Conservation (phyloP, 164 flowering plant genomes). For the Aristolochia californica region DNA sequence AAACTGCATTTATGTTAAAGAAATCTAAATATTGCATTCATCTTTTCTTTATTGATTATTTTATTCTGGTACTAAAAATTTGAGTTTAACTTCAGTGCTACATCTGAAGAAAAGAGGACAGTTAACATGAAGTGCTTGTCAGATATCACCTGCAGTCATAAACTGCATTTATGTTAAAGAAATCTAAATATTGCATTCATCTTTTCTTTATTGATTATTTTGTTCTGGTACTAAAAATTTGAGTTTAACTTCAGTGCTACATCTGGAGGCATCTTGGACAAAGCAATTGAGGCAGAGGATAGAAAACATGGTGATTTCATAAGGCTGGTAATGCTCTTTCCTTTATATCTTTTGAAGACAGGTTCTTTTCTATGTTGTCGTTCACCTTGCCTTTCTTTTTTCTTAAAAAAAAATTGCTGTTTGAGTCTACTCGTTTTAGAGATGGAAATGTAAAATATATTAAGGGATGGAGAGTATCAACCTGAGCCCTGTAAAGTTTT, state of each 20-base stretch:
- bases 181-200: not conserved
- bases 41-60: not conserved
- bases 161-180: too few relatives aligned
- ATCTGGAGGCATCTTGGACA: constrained; percentile 92
- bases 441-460: too few relatives aligned
- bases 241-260: constrained; percentile 55
- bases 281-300: constrained; percentile 92
- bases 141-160: too few relatives aligned
- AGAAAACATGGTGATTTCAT: constrained; percentile 81
- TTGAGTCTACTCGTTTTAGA: not conserved
- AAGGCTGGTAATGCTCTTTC: constrained; percentile 58
- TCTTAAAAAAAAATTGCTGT: not conserved
- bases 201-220: not conserved
- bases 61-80: not conserved
- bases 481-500: too few relatives aligned
- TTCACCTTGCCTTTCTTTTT: not conserved
- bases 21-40: not conserved
- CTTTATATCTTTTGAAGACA: not conserved
- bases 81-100: constrained; percentile 46
- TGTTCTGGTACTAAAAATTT: not conserved
- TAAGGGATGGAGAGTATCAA: too few relatives aligned
- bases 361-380: not conserved
- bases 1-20: too few relatives aligned
- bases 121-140: too few relatives aligned
- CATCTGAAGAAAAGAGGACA: constrained; percentile 60